Evolutionary conservation across 257 asterid species (phyloP).

Genomic region (Gardenia jasminoides): DNA sequence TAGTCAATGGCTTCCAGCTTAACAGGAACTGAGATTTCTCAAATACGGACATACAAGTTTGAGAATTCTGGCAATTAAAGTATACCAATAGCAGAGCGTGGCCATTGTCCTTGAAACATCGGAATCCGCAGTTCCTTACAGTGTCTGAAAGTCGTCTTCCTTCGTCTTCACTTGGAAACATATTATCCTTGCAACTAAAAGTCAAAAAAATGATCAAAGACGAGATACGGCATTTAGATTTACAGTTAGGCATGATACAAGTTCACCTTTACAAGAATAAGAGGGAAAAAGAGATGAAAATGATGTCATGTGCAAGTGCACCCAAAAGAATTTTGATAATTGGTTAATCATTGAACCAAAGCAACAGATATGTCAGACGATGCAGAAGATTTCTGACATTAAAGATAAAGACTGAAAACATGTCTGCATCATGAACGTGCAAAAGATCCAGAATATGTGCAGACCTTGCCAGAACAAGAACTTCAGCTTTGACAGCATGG

Average conservation of each 20-base stretch:
- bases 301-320: no score
- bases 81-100: slow-evolving; percentile 43
- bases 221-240: neutral
- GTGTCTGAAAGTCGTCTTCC: slow-evolving; percentile 34
- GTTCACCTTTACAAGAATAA: neutral
- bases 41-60: neutral
- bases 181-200: slow-evolving; percentile 38
- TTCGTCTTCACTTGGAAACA: slow-evolving; percentile 48
- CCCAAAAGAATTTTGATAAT: no score
- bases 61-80: neutral
- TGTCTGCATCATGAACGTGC: neutral
- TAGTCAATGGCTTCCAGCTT: neutral
- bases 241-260: neutral
- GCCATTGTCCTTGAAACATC: slow-evolving; percentile 34
- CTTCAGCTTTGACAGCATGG: slow-evolving; percentile 40
- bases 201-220: neutral
- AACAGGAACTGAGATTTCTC: neutral
- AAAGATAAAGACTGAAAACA: no score
- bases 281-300: neutral
- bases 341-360: neutral
- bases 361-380: neutral
- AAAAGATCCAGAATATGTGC: neutral
- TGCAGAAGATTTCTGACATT: neutral
- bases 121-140: slow-evolving; percentile 31
- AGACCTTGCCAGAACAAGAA: slow-evolving; percentile 39